phyloP scores from a whole-genome alignment of 2,329 filamentous ascomycete species.

The Xylariaceae sp. region DNA sequence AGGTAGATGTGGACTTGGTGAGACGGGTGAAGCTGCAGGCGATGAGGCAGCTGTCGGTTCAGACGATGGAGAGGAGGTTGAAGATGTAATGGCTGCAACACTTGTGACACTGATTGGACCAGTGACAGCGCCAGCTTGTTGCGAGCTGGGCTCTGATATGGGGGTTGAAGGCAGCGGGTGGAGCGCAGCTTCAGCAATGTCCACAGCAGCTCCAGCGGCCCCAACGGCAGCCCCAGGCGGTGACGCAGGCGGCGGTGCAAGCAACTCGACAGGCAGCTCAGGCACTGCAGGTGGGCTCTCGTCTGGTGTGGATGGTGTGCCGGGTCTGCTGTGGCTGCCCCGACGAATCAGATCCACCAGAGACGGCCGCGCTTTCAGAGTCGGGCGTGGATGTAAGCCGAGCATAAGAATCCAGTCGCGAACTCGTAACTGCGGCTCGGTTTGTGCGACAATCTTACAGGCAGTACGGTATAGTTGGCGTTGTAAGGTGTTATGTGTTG shows the following conservation, averaged over 20 bases:
- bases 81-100: conserved; percentile 21
- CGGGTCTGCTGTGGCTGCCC: conserved; percentile 21
- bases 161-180: conserved; percentile 31
- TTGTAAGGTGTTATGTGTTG: no score
- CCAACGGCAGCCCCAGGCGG: conserved; percentile 5
- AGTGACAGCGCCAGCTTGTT: conserved; percentile 14
- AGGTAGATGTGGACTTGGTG: conserved; percentile 27
- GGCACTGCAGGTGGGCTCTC: conserved; percentile 21
- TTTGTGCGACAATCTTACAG: no score
- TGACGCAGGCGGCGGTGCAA: conserved; percentile 1
- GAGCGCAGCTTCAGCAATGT: conserved; percentile 23
- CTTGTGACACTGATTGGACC: conserved; percentile 23
- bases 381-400: conserved; percentile 48
- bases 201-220: conserved; percentile 5
- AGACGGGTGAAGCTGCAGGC: conserved; percentile 31
- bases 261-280: conserved; percentile 2
- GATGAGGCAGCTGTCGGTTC: conserved; percentile 31
- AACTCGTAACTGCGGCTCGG: no score
- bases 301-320: conserved; percentile 12
- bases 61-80: conserved; percentile 19
- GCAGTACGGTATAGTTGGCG: no score
- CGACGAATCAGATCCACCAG: conserved; percentile 48
- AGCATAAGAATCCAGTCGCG: conserved; percentile 41
- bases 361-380: conserved; percentile 51
- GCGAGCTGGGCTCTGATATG: conserved; percentile 23